Evolutionary conservation across 352 stramenopile genomes (phyloP), one percentile per base, ranked within the genome.

Genomic region (Pythium periplocum): DNA sequence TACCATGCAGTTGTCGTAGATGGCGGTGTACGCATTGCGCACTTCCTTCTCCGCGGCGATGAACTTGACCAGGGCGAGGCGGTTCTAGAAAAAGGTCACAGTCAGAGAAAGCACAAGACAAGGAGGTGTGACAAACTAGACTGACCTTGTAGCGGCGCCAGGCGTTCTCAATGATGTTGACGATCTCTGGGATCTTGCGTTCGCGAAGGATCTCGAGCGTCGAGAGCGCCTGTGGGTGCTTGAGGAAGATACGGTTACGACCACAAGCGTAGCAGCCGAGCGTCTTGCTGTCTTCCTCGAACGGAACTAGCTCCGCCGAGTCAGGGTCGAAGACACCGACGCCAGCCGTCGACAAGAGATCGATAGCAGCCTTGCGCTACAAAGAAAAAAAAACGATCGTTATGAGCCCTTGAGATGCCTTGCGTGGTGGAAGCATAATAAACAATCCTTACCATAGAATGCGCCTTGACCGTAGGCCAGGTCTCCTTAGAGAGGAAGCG

Each of bases 171-270:
- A 95, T 72, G 33, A 93, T 88, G 58, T 83, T 86, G 41, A 90
- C 83, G 39, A 94, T 86, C 10, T 64, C 62, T 0, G 79, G 76
- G 45, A 96, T 86, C 35, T 87, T 83, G 47, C 83, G 62, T 54
- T 93, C 80, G 34, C 87, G 78, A 38, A 87, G 44, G 26, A 90
- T 72, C 59, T 97, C 87, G 4, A 97, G 63, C 32, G 81, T 78
- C n/a, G 87, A 96, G 11, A 96, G 65, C 8, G 87, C 89, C 52
- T 95, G 79, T 9, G 88, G 88, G 51, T 93, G 79, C 50, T 88
- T 89, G 61, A 97, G 66, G 61, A 96, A 97, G 48, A 97, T 78
- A 64, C 92, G 93, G 63, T 90, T 95, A 43, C 79, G 80, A 11
- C 89, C 89, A 38, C 96, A 70, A 32, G 79, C 85, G 51, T 86